Evolutionary conservation across 2,329 filamentous ascomycete species (phyloP).

Genomic region (Alternaria triticimaculans): DNA sequence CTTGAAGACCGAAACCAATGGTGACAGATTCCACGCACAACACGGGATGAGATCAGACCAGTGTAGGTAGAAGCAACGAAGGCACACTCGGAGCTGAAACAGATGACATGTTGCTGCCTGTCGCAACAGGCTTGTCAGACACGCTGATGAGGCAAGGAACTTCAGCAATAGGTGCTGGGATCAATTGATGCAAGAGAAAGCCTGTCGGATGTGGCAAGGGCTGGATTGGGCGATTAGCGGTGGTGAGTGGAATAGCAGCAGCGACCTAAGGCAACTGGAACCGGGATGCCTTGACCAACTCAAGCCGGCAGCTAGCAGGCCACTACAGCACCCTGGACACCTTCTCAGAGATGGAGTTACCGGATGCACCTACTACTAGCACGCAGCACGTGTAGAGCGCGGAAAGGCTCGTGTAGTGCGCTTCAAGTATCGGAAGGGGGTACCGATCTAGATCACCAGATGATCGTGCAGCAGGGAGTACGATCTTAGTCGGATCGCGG

Average conservation of each 20-base stretch:
- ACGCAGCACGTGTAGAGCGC: neutral
- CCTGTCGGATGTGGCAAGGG: conserved; percentile 17
- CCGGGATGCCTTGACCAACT: conserved; percentile 17
- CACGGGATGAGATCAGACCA: conserved; percentile 13
- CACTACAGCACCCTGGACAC: neutral
- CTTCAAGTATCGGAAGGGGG: neutral
- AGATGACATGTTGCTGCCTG: conserved; percentile 28
- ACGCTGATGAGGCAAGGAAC: conserved; percentile 6
- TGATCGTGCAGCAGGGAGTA: conserved; percentile 4
- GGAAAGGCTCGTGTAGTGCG: neutral
- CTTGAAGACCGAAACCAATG: conserved; percentile 7
- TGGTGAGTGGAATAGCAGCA: conserved; percentile 14
- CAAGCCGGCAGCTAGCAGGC: neutral
- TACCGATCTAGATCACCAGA: conserved; percentile 2
- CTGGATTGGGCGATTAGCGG: conserved; percentile 9
- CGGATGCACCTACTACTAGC: neutral
- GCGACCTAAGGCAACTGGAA: conserved; percentile 15
- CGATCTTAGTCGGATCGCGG: conserved; percentile 2
- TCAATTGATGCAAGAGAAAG: conserved; percentile 16
- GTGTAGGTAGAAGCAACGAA: conserved; percentile 5
- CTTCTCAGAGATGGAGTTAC: neutral
- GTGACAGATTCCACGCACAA: conserved; percentile 4
- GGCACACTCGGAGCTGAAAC: conserved; percentile 10
- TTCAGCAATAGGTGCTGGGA: conserved; percentile 12
- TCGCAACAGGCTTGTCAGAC: conserved; percentile 18